Evolutionary conservation across 345 rosid genomes (phyloP).

Genomic region (Rhizophora apiculata): DNA sequence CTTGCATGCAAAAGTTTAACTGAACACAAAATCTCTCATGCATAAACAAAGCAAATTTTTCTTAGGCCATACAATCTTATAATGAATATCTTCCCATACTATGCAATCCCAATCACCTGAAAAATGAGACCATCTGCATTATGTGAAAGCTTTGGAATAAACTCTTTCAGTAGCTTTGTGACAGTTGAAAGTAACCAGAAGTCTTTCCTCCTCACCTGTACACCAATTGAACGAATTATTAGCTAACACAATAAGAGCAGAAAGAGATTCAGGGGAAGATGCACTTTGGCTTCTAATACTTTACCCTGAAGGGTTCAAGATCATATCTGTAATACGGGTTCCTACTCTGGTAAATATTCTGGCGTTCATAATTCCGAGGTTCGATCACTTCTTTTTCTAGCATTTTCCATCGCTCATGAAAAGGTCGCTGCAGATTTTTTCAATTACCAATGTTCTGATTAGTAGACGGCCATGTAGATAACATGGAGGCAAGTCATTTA

Average conservation of each 20-base stretch:
- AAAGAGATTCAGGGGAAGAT: not conserved
- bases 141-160: constrained; percentile 93
- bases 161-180: constrained; percentile 76
- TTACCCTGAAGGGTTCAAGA: constrained; percentile 93
- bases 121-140: constrained; percentile 97
- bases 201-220: constrained; percentile 94
- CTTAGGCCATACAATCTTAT: not conserved
- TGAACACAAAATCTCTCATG: not conserved
- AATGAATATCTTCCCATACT: not conserved
- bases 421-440: constrained; percentile 73
- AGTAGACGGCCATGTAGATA: constrained; percentile 17
- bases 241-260: constrained; percentile 13
- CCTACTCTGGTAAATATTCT: constrained; percentile 52
- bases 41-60: not conserved
- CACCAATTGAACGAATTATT: constrained; percentile 17
- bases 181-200: constrained; percentile 96
- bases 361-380: constrained; percentile 89
- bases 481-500: not conserved
- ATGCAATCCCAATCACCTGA: constrained; percentile 56
- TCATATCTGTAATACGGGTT: constrained; percentile 86
- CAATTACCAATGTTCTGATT: constrained; percentile 12
- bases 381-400: constrained; percentile 92
- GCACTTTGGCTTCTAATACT: constrained; percentile 24
- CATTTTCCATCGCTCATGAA: constrained; percentile 94
- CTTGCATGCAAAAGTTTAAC: not conserved